Conservation (phyloP, 2,329 filamentous ascomycete genomes). For the Aspergillus arachidicola region DNA sequence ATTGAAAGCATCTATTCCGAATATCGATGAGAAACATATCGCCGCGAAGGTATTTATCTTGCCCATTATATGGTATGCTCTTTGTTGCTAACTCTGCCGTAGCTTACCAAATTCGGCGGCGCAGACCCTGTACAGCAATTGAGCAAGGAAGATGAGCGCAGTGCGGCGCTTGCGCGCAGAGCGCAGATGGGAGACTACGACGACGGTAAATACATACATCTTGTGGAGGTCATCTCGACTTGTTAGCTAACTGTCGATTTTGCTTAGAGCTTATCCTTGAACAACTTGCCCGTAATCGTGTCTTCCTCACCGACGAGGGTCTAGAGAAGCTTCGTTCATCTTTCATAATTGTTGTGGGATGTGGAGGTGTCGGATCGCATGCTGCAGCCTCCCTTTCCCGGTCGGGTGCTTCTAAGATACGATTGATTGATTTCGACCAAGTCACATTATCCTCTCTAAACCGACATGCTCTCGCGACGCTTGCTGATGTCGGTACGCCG, state of each 20-base stretch:
- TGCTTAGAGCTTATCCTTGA: slow-evolving; percentile 81
- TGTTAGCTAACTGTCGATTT: slow-evolving; percentile 7
- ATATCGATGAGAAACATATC: slow-evolving; percentile 53
- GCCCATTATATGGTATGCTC: neutral
- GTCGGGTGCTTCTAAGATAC: slow-evolving; percentile 83
- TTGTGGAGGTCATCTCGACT: neutral
- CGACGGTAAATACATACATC: slow-evolving; percentile 50
- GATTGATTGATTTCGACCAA: slow-evolving; percentile 96
- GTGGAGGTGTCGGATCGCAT: slow-evolving; percentile 93
- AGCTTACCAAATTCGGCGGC: slow-evolving; percentile 55
- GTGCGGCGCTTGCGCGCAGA: slow-evolving; percentile 60
- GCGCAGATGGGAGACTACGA: slow-evolving; percentile 67
- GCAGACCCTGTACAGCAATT: slow-evolving; percentile 33
- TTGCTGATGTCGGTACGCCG: slow-evolving; percentile 88
- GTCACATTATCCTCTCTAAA: slow-evolving; percentile 93
- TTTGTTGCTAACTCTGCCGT: slow-evolving; percentile 20
- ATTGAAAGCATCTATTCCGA: slow-evolving; percentile 64
- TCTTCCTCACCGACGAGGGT: slow-evolving; percentile 83
- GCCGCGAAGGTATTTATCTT: slow-evolving; percentile 49
- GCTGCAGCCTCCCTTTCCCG: slow-evolving; percentile 82
- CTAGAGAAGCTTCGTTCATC: slow-evolving; percentile 76
- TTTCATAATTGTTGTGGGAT: slow-evolving; percentile 88
- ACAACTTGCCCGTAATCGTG: slow-evolving; percentile 88
- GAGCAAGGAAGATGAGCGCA: slow-evolving; percentile 59
- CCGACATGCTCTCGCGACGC: slow-evolving; percentile 90